Base-by-base conservation (phyloP, 2,329 filamentous ascomycete genomes). In the Colletotrichum musae region DNA sequence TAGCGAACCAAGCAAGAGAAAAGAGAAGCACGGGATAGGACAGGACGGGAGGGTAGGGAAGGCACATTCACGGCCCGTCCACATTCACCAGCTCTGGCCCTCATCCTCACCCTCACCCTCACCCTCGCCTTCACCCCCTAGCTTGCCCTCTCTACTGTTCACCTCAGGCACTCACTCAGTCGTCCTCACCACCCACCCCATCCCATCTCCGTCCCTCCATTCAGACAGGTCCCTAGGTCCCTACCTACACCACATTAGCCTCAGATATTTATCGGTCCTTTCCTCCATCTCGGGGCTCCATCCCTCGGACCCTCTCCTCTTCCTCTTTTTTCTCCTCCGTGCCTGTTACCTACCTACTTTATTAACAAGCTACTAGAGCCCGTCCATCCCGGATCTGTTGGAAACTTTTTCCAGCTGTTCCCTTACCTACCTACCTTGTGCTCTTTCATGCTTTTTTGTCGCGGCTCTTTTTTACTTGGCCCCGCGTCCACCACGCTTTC, bases 181-280 rank as follows among this genome's bases (percentile, higher is more conserved):
- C 21, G 21, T 24, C 21, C 21, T 24, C 18, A 36, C 7, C 32
- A 36, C 32, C 9, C 21, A 24, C 32, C 32, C 32, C 32, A 36
- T 36, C 32, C 32, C 32, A 36, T 36, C 32, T 36, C 32, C 32
- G 32, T 36, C 45, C 45, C 9, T 21, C 15, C 45, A 9, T n/a
- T 16, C 15, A 48, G 16, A 10, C n/a, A 21, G 45, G 18, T 16
- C 18, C 6, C n/a, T 6, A 47, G 43, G 12, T 16, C 13, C 45
- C 41, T 43, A 43, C 41, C 41, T 15, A 15, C 16, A 15, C 41
- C 16, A 43, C 13, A n/a, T 43, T 43, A 43, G 41, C 13, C 26
- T 18, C 39, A 69, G 54, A 59, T 69, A 69, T 68, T 41, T 69
- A 69, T 69, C 62, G 66, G 66, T 66, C 66, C 66, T 69, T 62